These are phyloP conservation scores for Clonostachys sp. DNA, from an alignment of 2,329 filamentous ascomycete species.

Conservation along the genomic window DNA sequence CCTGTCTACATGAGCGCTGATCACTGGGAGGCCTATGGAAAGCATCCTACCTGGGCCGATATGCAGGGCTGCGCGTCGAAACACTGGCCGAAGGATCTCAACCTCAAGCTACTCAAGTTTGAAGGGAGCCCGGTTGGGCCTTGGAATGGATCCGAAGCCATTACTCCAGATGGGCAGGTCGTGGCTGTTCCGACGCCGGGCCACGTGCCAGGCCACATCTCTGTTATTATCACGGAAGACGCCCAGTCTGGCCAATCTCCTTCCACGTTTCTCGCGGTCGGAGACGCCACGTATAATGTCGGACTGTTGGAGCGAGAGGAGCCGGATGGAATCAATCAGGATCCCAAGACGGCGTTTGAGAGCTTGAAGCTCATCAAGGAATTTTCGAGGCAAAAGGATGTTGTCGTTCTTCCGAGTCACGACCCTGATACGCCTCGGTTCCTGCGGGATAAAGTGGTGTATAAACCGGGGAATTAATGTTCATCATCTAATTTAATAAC, in stretches of 20 bases:
- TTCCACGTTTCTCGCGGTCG: slow-evolving; percentile 18
- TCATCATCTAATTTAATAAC: too few relatives aligned
- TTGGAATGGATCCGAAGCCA: slow-evolving; percentile 15
- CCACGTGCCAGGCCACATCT: slow-evolving; percentile 24
- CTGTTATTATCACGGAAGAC: slow-evolving; percentile 16
- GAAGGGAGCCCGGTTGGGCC: slow-evolving; percentile 16
- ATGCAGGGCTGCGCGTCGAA: slow-evolving; percentile 18
- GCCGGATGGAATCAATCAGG: slow-evolving; percentile 21
- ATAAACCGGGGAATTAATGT: too few relatives aligned
- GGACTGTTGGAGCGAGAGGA: slow-evolving; percentile 19
- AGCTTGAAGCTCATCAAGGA: slow-evolving; percentile 21
- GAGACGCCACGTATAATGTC: slow-evolving; percentile 22
- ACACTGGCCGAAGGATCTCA: slow-evolving; percentile 21
- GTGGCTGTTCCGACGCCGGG: slow-evolving; percentile 23
- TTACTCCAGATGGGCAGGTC: slow-evolving; percentile 20
- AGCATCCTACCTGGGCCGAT: slow-evolving; percentile 14
- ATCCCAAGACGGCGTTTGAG: slow-evolving; percentile 18
- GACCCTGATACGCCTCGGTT: slow-evolving; percentile 8
- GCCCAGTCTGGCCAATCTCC: slow-evolving; percentile 2
- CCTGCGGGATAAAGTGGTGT: too few relatives aligned
- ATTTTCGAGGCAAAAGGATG: slow-evolving; percentile 13
- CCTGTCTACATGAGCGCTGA: slow-evolving; percentile 12
- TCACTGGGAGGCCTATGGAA: slow-evolving; percentile 20
- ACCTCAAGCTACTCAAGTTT: slow-evolving; percentile 17
- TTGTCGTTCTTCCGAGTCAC: slow-evolving; percentile 18